Base-by-base conservation (phyloP, 768 basidiomycete species). In the Lactarius hatsudake region DNA sequence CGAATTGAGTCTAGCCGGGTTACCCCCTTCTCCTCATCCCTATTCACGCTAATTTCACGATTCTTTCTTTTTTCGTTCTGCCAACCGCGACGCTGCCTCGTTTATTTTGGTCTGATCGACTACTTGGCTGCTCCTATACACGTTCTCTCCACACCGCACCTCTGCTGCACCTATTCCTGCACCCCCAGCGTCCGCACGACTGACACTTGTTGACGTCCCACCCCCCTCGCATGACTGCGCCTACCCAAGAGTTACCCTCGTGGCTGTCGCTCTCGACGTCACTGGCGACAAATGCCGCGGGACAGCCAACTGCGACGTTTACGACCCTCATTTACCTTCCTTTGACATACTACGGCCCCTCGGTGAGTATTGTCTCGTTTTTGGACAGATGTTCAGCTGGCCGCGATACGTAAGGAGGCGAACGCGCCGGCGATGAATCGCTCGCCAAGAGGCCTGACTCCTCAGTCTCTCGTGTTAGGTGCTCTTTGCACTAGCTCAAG, bases 261-360 rank as follows among this genome's bases (percentile, higher is more conserved):
- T 93, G 91, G 91, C 78, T 92, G 69, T 85, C 89, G 2, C 79
- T 83, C 38, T 78, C 80, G n/a, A 79, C 82, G 38, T 79, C 84
- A 20, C 77, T 84, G 36, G 74, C 86, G 57, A 85, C 85, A 8
- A 80, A 86, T 72, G 77, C 79, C 3, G 79, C 78, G 61, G 89
- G 88, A 59, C 76, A 77, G 26, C 81, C 83, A 40, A 71, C 86
- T 63, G 79, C 84, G 58, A 90, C 88, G 17, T 79, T 81, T 53
- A 86, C 85, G 30, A 81, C 78, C 38, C 78, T 88, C 12, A 72
- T 90, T 32, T 85, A 82, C 71, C 74, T 93, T 59, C 89, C 92
- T 48, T 78, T 92, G 71, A 93, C 91, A 0, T 94, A 93, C 77
- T 91, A 84, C 71, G 92, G 92, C 36, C 90, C 92, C 62, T 87